These are phyloP conservation scores for Trichoderma sp. DNA, from an alignment of 2,329 filamentous ascomycete genomes.

Conservation along the genomic window DNA sequence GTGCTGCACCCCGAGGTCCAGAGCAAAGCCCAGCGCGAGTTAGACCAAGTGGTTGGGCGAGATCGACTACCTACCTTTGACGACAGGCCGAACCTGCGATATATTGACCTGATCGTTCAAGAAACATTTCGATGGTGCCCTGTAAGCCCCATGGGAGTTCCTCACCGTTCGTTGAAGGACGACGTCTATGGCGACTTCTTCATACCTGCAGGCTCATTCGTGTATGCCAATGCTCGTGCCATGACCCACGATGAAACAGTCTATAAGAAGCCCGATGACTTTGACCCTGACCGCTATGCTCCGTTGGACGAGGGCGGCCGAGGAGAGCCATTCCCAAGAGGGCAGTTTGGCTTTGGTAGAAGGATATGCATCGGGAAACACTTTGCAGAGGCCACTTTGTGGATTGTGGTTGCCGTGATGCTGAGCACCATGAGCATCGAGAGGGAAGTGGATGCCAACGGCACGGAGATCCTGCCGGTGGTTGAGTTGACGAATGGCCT, in stretches of 20 bases:
- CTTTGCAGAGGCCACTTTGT: constrained; percentile 51
- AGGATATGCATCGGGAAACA: constrained; percentile 54
- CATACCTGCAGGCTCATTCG: constrained; percentile 56
- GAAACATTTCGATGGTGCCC: constrained; percentile 51
- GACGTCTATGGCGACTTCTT: constrained; percentile 60
- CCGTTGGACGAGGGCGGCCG: constrained; percentile 41
- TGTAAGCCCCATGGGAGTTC: constrained; percentile 54
- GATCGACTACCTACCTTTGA: constrained; percentile 50
- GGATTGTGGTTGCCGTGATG: constrained; percentile 46
- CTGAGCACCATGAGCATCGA: constrained; percentile 44
- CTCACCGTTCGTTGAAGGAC: constrained; percentile 56
- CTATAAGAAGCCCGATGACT: constrained; percentile 48
- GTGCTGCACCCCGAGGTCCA: constrained; percentile 49
- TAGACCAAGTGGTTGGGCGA: constrained; percentile 52
- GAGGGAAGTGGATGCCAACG: constrained; percentile 40
- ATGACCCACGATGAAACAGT: constrained; percentile 48
- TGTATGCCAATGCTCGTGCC: constrained; percentile 48
- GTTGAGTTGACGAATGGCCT: constrained; percentile 37
- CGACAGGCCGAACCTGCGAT: constrained; percentile 48
- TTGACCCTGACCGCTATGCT: constrained; percentile 51
- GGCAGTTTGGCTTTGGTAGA: constrained; percentile 56
- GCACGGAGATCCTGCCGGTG: constrained; percentile 39
- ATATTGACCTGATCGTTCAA: constrained; percentile 51
- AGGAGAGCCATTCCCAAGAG: constrained; percentile 50
- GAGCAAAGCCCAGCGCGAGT: constrained; percentile 48